Base-by-base conservation (phyloP, 208 protist genomes). In the Trypanosoma melophagium region DNA sequence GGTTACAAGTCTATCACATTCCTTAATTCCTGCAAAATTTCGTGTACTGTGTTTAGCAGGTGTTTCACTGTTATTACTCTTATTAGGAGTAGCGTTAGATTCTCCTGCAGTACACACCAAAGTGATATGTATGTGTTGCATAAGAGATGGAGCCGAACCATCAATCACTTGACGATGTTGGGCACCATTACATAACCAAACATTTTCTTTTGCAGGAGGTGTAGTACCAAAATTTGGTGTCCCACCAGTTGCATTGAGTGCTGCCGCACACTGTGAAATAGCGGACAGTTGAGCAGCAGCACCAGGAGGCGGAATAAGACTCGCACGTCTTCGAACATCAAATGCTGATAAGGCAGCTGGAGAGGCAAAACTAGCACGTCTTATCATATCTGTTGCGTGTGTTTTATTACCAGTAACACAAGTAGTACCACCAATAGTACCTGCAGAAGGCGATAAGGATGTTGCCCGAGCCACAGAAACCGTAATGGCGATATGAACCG, bases 1-100 rank as follows among this genome's bases (percentile, higher is more conserved):
- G 49, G 64, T 31, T 54, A 92, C 64, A 47, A 87, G 31, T 19
- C 52, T 12, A 49, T 61, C 60, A 57, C 54, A 67, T 45, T 66
- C 60, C 31, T 67, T 66, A 28, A 60, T 9, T 8, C 16, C 21
- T 2, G 44, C 24, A 16, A n/a, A 19, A 42, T 40, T 14, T 31
- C 40, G 21, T 3, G 16, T 42, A 31, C 12, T 51, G 28, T 54
- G 1, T 52, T 9, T 1, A 42, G 19, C 0, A 35, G 17, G 8
- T 21, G 25, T 44, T 41, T 7, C 17, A 4, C 35, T 28, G 14
- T 45, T 10, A 17, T 25, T 16, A 21, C n/a, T n/a, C 12, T 13
- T 16, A 25, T 50, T 47, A 7, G 17, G 3, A 7, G 24, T 9
- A 50, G 25, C 7, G 7, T 50, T 17, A 14, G 17, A 19, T 31